phyloP scores from a whole-genome alignment of 306 rosid species.

The Canavalia ensiformis region DNA sequence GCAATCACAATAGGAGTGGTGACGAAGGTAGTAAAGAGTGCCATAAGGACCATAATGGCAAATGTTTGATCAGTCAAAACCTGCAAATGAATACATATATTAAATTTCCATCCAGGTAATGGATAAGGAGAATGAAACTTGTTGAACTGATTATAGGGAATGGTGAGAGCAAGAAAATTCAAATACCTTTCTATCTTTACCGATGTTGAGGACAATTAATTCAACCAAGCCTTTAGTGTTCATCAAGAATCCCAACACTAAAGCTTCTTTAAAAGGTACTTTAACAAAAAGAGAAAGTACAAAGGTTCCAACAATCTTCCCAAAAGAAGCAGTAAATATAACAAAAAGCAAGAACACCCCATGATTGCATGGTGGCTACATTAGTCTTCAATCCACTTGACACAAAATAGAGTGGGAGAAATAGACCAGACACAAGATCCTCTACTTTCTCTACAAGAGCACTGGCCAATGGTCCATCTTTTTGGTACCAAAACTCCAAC shows the following conservation, averaged over 20 bases:
- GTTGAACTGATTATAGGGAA: constrained; percentile 33
- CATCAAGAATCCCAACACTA: constrained; percentile 85
- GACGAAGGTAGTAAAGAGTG: constrained; percentile 82
- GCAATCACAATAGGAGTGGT: constrained; percentile 81
- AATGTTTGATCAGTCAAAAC: constrained; percentile 94
- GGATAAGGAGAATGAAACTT: neutral
- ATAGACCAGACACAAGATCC: constrained; percentile 89
- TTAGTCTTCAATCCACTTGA: constrained; percentile 93
- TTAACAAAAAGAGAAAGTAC: constrained; percentile 63
- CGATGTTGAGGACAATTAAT: constrained; percentile 90
- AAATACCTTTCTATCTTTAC: constrained; percentile 87
- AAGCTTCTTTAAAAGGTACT: constrained; percentile 73
- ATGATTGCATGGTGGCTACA: constrained; percentile 80
- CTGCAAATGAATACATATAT: constrained; percentile 57
- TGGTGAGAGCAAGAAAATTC: constrained; percentile 23
- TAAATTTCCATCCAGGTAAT: constrained; percentile 22
- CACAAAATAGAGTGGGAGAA: constrained; percentile 84
- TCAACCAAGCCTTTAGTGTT: constrained; percentile 92
- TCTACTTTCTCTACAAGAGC: constrained; percentile 87
- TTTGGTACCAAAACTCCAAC: constrained; percentile 77
- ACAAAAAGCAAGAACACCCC: constrained; percentile 83
- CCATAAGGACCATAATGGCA: constrained; percentile 94
- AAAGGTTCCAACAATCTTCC: constrained; percentile 85
- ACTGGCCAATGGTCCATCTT: constrained; percentile 76
- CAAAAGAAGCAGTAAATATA: constrained; percentile 78